Conservation (phyloP, 2,329 filamentous ascomycete genomes). For the Xylariaceae sp. region DNA sequence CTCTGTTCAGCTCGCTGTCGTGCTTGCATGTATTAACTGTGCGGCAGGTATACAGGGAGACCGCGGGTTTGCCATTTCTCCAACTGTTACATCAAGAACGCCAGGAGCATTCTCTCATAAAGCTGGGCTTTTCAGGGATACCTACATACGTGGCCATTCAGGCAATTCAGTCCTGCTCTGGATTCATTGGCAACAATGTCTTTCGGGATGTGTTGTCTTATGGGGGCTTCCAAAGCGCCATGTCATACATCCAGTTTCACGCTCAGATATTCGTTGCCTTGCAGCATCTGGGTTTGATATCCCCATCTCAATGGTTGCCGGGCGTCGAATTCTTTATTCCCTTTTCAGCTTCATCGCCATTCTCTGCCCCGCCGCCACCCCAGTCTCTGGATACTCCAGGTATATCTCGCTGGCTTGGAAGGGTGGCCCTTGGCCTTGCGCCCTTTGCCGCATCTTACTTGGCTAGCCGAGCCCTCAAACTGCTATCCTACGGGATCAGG, state of each 20-base stretch:
- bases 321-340: slow-evolving; percentile 44
- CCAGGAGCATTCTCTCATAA: slow-evolving; percentile 23
- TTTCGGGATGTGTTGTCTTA: too few relatives aligned
- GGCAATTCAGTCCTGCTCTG: slow-evolving; percentile 22
- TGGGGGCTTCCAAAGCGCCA: too few relatives aligned
- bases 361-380: slow-evolving; percentile 37
- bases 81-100: slow-evolving; percentile 31
- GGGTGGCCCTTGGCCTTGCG: slow-evolving; percentile 32
- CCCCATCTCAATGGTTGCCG: slow-evolving; percentile 35
- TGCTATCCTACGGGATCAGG: slow-evolving; percentile 31
- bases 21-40: slow-evolving; percentile 4
- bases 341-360: slow-evolving; percentile 43
- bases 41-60: slow-evolving; percentile 42
- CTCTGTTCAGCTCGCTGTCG: not conserved
- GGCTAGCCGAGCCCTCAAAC: slow-evolving; percentile 30
- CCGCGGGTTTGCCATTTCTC: slow-evolving; percentile 41
- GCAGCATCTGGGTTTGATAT: slow-evolving; percentile 42
- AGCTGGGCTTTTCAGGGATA: slow-evolving; percentile 30
- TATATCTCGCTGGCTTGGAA: slow-evolving; percentile 36
- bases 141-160: slow-evolving; percentile 31
- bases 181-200: too few relatives aligned
- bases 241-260: slow-evolving; percentile 39
- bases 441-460: slow-evolving; percentile 42
- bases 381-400: slow-evolving; percentile 30
- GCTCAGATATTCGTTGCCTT: slow-evolving; percentile 45